Evolutionary conservation across 2,329 filamentous ascomycete species (phyloP), one percentile per base, ranked within the genome.

Genomic region (Epichloe brachyelytri): DNA sequence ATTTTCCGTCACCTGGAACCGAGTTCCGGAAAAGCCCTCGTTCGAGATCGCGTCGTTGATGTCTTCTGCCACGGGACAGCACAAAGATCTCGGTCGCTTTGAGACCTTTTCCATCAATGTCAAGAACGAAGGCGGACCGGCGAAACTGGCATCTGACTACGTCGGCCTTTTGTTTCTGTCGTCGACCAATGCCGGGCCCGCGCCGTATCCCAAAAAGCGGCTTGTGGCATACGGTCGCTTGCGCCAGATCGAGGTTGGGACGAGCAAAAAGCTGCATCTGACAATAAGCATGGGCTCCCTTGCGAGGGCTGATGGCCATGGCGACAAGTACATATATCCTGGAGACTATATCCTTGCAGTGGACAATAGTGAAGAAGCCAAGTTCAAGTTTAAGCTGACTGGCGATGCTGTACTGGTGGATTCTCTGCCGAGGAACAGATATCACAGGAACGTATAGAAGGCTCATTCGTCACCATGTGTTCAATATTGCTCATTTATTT

Each of bases 1-100:
- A 38, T 81, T 82, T 56, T 52, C 52, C 1, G 39, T 51, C 8
- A 51, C 46, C 10, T 53, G 51, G 48, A 39, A 38, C 40, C 38
- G 22, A 50, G 54, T 43, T 40, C 48, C 33, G 40, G n/a, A 6
- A 11, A 48, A 11, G 7, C 10, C 26, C 11, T 36, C 37, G 3
- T 41, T 41, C 17, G 22, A 41, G 2, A 48, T 48, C 1, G 22
- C 22, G 22, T 17, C 37, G 22, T 26, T 48, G 26, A 10, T 48
- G 26, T 48, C 46, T n/a, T 15, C 22, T 30, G n/a, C 26, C n/a
- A 5, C 22, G 7, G 37, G 4, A 3, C 17, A 12, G 1, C 30
- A 12, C 38, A 48, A 48, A 20, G 46, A 48, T 15, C 11, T 17
- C 8, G 17, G 22, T 7, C 38, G 7, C 14, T 34, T 48, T 17